Evolutionary conservation across 2,329 filamentous ascomycete genomes (phyloP), one percentile per base, ranked within the genome.

Genomic region (Ophiostoma montium): DNA sequence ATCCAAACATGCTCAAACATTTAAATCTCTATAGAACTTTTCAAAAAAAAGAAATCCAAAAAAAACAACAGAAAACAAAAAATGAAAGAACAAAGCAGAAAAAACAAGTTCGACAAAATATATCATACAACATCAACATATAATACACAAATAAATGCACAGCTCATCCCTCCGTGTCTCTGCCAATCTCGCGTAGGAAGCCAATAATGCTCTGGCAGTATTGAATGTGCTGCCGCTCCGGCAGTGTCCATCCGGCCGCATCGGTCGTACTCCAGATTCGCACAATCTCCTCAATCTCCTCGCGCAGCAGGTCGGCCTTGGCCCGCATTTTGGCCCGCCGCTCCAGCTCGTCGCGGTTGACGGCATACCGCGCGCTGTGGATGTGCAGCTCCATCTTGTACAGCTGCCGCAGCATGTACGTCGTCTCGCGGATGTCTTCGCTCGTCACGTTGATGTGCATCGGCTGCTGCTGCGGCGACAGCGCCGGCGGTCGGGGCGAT

Each of bases 341-440:
- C 13, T 8, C n/a, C 35, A 33, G 11, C 39, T 49, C 43, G 19
- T 45, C 46, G 11, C 45, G 18, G 43, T 53, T n/a, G 12, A 33
- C 12, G 43, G 50, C 48, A 31, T 47, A 53, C 30, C 51, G 49
- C n/a, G 45, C 30, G 35, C 47, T 42, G 48, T 52, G 33, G 35
- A 52, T 47, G 16, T 12, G n/a, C 10, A 55, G 51, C 51, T 53
- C 53, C 49, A 53, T 44, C 35, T 46, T 47, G 48, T 41, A 53
- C 18, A 55, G 51, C 49, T 51, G 41, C 10, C 53, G 53, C 32
- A 55, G 49, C 49, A 51, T 43, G 21, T 44, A 15, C 5, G 50
- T 55, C 11, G 53, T 47, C 18, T 48, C 47, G 47, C 51, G 53
- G 10, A 55, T 21, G 36, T 53, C 51, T n/a, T 21, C 41, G 5